Evolutionary conservation across 805 yeast genomes (phyloP).

Genomic region (Candida namnaoensis): DNA sequence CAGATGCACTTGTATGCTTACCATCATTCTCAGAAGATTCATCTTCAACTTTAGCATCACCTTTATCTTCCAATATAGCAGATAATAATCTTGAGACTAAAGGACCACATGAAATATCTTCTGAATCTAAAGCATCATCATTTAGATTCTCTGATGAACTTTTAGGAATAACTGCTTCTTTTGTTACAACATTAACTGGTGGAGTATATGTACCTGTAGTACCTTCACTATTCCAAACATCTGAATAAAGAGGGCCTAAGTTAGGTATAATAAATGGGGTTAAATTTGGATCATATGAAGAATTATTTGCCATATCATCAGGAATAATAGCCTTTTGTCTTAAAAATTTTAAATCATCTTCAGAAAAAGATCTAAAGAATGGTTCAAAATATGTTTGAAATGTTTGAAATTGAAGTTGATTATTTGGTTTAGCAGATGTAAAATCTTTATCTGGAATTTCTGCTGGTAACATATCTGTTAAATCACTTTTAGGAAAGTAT

Average conservation of each 20-base stretch:
- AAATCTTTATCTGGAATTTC: conserved; percentile 81
- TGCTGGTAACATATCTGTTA: conserved; percentile 77
- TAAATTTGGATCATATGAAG: conserved; percentile 55
- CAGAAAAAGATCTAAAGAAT: conserved; percentile 66
- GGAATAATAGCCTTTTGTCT: conserved; percentile 54
- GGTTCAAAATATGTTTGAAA: conserved; percentile 82
- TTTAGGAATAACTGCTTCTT: conserved; percentile 38
- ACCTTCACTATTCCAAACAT: conserved; percentile 84
- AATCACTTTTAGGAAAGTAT: conserved; percentile 76
- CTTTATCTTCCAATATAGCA: conserved; percentile 49
- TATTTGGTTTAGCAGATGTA: conserved; percentile 73
- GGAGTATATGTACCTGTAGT: conserved; percentile 39
- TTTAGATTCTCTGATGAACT: conserved; percentile 48
- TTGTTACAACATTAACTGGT: conserved; percentile 34
- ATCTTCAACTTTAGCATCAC: conserved; percentile 17
- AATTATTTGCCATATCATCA: conserved; percentile 25
- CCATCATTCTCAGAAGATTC: conserved; percentile 15
- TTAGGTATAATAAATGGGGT: conserved; percentile 80
- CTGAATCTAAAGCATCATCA: conserved; percentile 61
- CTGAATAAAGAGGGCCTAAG: conserved; percentile 74
- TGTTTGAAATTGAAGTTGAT: conserved; percentile 88
- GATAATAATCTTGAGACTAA: conserved; percentile 74
- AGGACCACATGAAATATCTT: conserved; percentile 84
- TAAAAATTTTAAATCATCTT: conserved; percentile 74
- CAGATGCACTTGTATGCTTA: conserved; percentile 13